Base-by-base conservation (phyloP, 2,329 filamentous ascomycete genomes). In the Ophiognomonia clavigignenti-juglandacearum region DNA sequence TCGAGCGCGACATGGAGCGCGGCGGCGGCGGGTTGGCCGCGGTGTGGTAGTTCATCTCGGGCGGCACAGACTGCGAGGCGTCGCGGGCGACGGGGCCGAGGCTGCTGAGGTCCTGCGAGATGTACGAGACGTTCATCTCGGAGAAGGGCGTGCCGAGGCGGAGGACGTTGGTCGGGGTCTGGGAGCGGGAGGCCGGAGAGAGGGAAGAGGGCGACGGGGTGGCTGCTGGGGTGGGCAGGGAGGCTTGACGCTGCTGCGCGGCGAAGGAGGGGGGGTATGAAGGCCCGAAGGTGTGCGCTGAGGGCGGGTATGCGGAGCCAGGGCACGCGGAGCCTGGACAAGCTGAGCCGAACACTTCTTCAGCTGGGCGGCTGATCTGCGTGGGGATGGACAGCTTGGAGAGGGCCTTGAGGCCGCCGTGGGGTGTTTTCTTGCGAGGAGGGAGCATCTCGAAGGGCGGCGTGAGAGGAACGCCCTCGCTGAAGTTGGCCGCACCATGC, bases 21-120 rank as follows among this genome's bases (percentile, higher is more conserved):
- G 64, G 39, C 32, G 64, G 39, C 32, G 61, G 63, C 22, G 65
- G 61, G 48, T 52, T 63, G 58, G 49, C 60, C 48, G 61, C 62
- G 35, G 71, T 64, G 26, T 82, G 80, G 71, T 86, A 96, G 62
- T 82, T 84, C 90, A 96, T 96, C 68, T 95, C 84, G 6, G 92
- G 92, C 36, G 92, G 92, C 0, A 96, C 92, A 5, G 91, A 96
- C 65, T 96, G 89, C 22, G 89, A 95, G 39, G 76, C 73, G 59
- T 93, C 85, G 42, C 92, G 85, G 37, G 85, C 76, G 26, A 95
- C 74, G 6, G 87, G 87, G 0, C 85, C 87, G 14, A 82, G 58
- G 1, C 81, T 80, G 0, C 85, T 87, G 14, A 82, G 58, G 1
- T 81, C 80, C 36, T 91, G 73, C 3, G 84, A 78, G 1, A 88